Evolutionary conservation across 768 basidiomycete species (phyloP), one percentile per base, ranked within the genome.

Genomic region (Hygrocybe punicea): DNA sequence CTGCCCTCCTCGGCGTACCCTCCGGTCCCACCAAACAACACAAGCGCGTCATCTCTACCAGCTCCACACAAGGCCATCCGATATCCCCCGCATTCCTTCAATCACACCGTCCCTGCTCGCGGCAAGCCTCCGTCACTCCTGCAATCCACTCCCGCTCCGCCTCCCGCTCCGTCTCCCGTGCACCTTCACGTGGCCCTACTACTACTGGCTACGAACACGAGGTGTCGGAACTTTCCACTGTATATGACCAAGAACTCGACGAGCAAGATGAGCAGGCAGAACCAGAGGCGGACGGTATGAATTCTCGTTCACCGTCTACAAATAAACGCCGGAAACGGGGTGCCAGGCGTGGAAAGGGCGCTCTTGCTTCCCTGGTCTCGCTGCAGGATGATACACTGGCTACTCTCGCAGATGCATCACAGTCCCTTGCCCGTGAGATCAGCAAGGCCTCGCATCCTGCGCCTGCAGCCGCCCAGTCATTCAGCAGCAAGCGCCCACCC

Each of bases 261-360:
- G 80, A 80, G 54, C 64, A 69, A 13, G 76, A 78, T 9, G 78
- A 76, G 47, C 75, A 78, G 39, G 39, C 39, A 42, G 5, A 42
- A 42, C 19, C 23, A 45, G 39, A 3, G 73, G 62, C 72, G 29
- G 70, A 74, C 21, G 73, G 67, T 5, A 70, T 71, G 62, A 72
- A 78, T 60, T 82, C 85, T 55, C 78, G 87, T 51, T 84, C 85
- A 10, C 75, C 86, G 10, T 90, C 89, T 47, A 87, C 81, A 45
- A 84, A 83, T 69, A 93, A 87, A 73, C 81, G 91, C 24, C 81
- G 91, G 57, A 94, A 91, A 71, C 81, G 93, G 51, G 93, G 93
- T 39, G 84, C 86, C 2, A 81, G 94, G 52, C 94, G 91, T 74
- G 88, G 87, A 65, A 91, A 89, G 72, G 82, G 87, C 16, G 62